phyloP scores from a whole-genome alignment of 805 yeast species.

The Scheffersomyces lignosus region DNA sequence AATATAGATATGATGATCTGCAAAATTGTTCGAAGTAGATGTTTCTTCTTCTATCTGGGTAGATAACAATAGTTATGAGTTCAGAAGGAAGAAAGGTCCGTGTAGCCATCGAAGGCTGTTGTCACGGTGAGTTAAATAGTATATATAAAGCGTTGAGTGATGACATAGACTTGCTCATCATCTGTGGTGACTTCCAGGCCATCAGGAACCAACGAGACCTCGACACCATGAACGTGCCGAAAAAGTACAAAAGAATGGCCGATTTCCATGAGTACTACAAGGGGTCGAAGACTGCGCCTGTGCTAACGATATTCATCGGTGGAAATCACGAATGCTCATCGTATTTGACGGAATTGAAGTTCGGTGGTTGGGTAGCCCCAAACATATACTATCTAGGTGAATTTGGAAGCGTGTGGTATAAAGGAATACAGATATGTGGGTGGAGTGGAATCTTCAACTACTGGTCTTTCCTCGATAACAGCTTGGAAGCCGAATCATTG shows the following conservation, averaged over 20 bases:
- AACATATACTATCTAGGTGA: conserved; percentile 84
- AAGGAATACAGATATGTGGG: conserved; percentile 78
- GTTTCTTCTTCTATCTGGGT: too few species aligned
- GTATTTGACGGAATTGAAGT: conserved; percentile 66
- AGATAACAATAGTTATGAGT: too few species aligned
- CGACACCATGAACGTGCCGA: conserved; percentile 72
- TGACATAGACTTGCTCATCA: conserved; percentile 48
- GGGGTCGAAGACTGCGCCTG: conserved; percentile 64
- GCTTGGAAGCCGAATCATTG: conserved; percentile 40
- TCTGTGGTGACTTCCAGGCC: conserved; percentile 94
- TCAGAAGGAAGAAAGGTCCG: conserved; percentile 14
- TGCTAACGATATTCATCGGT: conserved; percentile 80
- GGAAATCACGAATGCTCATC: conserved; percentile 94
- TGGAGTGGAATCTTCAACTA: conserved; percentile 79
- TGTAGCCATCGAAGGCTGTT: conserved; percentile 84
- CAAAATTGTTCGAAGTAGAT: too few species aligned
- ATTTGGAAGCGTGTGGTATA: conserved; percentile 69
- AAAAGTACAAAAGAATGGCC: conserved; percentile 70
- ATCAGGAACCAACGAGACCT: conserved; percentile 65
- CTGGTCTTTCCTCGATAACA: conserved; percentile 37
- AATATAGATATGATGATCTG: too few species aligned
- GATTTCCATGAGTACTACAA: conserved; percentile 76
- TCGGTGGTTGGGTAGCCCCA: conserved; percentile 94
- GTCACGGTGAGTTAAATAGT: conserved; percentile 73
- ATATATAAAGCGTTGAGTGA: conserved; percentile 45